A percentile compares a stretch with the other conserved stretches of the same genome.
These are phyloP conservation scores for Aspergillus olivimuriae DNA, from an alignment of 495 filamentous ascomycete species.

Conservation along the genomic window DNA sequence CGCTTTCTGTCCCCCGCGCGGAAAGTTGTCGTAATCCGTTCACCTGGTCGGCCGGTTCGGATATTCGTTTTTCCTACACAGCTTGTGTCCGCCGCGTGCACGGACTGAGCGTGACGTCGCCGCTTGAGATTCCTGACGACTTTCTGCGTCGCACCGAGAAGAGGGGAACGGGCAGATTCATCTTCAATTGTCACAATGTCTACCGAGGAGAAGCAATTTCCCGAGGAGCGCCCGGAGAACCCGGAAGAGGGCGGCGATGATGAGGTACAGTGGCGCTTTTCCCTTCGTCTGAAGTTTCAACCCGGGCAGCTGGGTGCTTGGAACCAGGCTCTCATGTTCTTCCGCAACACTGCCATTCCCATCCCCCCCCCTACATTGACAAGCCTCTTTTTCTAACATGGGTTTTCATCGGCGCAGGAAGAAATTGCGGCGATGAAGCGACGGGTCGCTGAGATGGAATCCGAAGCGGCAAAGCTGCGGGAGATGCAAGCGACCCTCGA, in stretches of 20 bases:
- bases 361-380: not conserved
- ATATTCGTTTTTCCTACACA: conserved; percentile 13
- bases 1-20: not conserved
- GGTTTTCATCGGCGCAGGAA: conserved; percentile 47
- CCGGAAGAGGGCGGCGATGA: conserved; percentile 39
- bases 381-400: not conserved
- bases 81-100: conserved; percentile 9
- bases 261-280: conserved; percentile 35
- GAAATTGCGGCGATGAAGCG: conserved; percentile 98
- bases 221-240: conserved; percentile 32
- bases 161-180: not conserved
- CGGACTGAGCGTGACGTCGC: conserved; percentile 11
- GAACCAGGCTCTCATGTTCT: not conserved
- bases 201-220: conserved; percentile 34
- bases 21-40: conserved; percentile 1
- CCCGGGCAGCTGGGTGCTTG: too few relatives aligned
- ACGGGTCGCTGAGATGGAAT: conserved; percentile 98
- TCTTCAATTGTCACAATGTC: conserved; percentile 20
- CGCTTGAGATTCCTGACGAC: conserved; percentile 11
- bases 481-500: conserved; percentile 94
- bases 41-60: conserved; percentile 1
- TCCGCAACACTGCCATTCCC: not conserved
- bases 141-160: too few relatives aligned
- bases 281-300: too few relatives aligned
- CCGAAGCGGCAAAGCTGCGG: conserved; percentile 88